Evolutionary conservation across 1,284 basidiomycete genomes (phyloP).

Genomic region (Ceratobasidium sp.): DNA sequence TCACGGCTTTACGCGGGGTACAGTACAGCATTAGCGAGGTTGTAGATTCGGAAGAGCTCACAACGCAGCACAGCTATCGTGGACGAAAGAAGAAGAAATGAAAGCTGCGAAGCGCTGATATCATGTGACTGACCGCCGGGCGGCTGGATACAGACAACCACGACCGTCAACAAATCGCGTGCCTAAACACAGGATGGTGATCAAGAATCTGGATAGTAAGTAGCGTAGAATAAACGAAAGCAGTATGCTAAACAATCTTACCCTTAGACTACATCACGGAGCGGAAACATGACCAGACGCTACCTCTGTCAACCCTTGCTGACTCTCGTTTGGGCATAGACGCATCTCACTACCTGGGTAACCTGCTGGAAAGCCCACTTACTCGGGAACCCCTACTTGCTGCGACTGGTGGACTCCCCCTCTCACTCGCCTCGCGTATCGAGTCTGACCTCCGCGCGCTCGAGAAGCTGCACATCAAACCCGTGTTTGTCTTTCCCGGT

Average conservation of each 20-base stretch:
- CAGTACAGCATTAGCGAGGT: background rate
- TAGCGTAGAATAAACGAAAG: background rate
- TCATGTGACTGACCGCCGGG: conserved; percentile 13
- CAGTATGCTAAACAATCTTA: background rate
- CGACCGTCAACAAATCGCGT: conserved; percentile 42
- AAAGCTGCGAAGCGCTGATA: background rate
- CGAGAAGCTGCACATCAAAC: conserved; percentile 94
- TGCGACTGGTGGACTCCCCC: conserved; percentile 92
- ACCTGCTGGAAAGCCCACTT: conserved; percentile 81
- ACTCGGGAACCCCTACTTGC: conserved; percentile 90
- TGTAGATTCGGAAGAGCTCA: no score
- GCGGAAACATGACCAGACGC: conserved; percentile 88
- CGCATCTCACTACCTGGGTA: conserved; percentile 90
- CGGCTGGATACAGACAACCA: conserved; percentile 27
- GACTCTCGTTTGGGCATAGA: conserved; percentile 98
- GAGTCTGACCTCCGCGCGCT: conserved; percentile 92
- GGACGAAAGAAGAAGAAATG: background rate
- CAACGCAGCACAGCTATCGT: no score
- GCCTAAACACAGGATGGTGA: conserved; percentile 33
- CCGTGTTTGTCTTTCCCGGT: conserved; percentile 97
- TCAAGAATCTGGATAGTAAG: conserved; percentile 46
- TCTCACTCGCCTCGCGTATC: conserved; percentile 87
- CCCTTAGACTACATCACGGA: conserved; percentile 84
- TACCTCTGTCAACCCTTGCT: conserved; percentile 85
- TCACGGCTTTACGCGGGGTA: background rate